phyloP scores from a whole-genome alignment of 257 asterid species.

The Solanum acaule region DNA sequence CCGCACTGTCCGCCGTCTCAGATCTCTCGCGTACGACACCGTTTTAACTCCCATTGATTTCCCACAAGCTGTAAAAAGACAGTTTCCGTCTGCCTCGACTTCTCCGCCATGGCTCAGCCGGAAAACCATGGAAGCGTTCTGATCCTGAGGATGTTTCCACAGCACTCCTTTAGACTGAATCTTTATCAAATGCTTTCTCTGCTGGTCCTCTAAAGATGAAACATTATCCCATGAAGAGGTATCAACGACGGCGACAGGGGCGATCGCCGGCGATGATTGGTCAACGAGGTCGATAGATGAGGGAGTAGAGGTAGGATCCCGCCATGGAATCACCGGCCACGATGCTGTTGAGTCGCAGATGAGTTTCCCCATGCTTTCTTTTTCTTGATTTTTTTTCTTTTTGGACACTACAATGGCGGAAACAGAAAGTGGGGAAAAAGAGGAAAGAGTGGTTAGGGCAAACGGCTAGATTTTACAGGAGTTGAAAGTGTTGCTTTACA shows the following conservation, averaged over 20 bases:
- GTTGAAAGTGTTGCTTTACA: constrained; percentile 25
- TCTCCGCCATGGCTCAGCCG: constrained; percentile 79
- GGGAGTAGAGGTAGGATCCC: constrained; percentile 65
- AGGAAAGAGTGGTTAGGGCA: constrained; percentile 7
- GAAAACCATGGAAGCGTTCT: constrained; percentile 38
- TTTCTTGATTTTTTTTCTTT: background rate
- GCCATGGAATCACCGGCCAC: constrained; percentile 79
- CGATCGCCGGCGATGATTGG: constrained; percentile 10
- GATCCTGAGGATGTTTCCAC: constrained; percentile 79
- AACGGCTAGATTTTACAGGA: constrained; percentile 58
- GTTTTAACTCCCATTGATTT: constrained; percentile 36
- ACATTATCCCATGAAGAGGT: constrained; percentile 56
- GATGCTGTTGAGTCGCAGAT: constrained; percentile 87
- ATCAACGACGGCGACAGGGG: constrained; percentile 4
- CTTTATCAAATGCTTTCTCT: constrained; percentile 47
- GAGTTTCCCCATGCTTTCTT: constrained; percentile 63
- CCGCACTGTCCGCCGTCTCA: constrained; percentile 57
- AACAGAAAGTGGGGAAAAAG: constrained; percentile 6
- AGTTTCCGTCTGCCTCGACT: constrained; percentile 84
- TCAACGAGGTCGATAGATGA: constrained; percentile 30
- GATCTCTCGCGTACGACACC: constrained; percentile 45
- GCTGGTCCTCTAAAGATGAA: constrained; percentile 73
- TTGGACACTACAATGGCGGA: constrained; percentile 14
- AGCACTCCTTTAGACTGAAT: constrained; percentile 67
- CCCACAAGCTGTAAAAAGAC: constrained; percentile 76